Evolutionary conservation across 768 basidiomycete species (phyloP).

Genomic region (Lentinula edodes): DNA sequence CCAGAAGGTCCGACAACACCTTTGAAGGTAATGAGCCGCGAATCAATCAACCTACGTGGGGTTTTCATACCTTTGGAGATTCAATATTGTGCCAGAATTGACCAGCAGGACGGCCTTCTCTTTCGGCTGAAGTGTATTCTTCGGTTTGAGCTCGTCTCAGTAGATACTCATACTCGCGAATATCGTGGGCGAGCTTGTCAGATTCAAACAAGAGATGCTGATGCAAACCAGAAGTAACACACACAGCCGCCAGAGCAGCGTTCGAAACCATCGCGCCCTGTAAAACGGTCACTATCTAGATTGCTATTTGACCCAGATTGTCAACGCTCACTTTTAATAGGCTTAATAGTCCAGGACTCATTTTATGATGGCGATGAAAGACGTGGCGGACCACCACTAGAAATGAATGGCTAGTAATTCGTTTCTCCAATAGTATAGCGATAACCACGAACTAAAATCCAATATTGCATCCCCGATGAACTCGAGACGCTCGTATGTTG

Average conservation of each 20-base stretch:
- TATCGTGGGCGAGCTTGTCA: conserved; percentile 38
- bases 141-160: conserved; percentile 39
- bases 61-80: conserved; percentile 59
- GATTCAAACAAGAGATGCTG: conserved; percentile 57
- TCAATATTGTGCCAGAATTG: conserved; percentile 79
- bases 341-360: conserved; percentile 75
- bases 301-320: neutral
- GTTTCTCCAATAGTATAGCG: neutral
- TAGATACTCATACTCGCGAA: conserved; percentile 47
- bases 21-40: conserved; percentile 21
- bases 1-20: conserved; percentile 76
- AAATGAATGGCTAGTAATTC: neutral
- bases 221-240: conserved; percentile 63
- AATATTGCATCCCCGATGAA: conserved; percentile 85
- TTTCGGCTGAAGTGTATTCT: conserved; percentile 40
- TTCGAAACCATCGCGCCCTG: conserved; percentile 88
- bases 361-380: conserved; percentile 52
- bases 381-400: conserved; percentile 73
- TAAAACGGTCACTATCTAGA: neutral
- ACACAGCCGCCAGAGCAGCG: conserved; percentile 68
- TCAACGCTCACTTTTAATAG: conserved; percentile 56
- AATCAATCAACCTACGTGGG: no score
- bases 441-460: conserved; percentile 59
- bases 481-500: conserved; percentile 71
- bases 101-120: conserved; percentile 47